phyloP scores from a whole-genome alignment of 129 eudicot species.

The Gnaphalium uliginosum region DNA sequence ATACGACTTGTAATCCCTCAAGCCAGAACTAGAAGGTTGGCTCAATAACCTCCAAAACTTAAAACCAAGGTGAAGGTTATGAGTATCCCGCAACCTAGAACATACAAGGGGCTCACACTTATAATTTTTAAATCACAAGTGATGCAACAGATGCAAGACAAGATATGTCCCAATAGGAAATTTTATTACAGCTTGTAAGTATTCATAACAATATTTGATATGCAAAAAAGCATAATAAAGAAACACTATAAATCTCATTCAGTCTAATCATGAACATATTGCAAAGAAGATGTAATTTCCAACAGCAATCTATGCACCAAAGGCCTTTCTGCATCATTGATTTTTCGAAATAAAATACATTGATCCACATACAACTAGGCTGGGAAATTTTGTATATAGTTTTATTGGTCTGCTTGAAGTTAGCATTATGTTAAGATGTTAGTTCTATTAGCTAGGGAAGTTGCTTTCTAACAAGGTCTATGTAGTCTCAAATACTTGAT shows the following conservation, averaged over 20 bases:
- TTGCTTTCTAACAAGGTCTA: neutral
- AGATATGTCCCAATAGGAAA: neutral
- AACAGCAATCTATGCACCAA: neutral
- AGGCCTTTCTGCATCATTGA: neutral
- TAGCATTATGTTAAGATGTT: neutral
- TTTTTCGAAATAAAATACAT: neutral
- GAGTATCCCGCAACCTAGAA: neutral
- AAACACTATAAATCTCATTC: neutral
- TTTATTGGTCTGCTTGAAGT: neutral
- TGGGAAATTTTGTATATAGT: neutral
- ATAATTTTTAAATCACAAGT: neutral
- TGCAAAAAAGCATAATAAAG: neutral
- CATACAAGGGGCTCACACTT: neutral
- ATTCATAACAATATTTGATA: neutral
- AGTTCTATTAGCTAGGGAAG: neutral
- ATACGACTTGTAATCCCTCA: neutral
- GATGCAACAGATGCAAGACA: neutral
- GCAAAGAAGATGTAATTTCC: neutral
- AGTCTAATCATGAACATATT: neutral
- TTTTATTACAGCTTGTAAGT: neutral
- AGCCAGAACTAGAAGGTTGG: neutral
- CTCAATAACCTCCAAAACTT: neutral
- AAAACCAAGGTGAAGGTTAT: too few relatives aligned
- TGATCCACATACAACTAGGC: neutral
- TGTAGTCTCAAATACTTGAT: neutral